Evolutionary conservation across 768 basidiomycete species (phyloP).

Genomic region (Rhodotorula paludigena): DNA sequence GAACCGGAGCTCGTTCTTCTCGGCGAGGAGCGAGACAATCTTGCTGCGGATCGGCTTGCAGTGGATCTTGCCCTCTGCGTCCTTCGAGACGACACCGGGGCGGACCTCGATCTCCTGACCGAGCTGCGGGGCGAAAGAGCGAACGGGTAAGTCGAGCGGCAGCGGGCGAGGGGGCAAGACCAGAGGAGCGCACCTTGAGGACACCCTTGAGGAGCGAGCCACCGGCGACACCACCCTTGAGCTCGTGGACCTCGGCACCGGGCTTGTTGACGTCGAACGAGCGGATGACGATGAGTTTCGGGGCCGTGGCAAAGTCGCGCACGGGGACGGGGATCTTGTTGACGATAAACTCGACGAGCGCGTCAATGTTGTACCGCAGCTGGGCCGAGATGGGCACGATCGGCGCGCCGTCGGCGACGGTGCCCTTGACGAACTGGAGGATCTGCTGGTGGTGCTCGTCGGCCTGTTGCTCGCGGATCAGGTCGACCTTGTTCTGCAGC

Average conservation of each 20-base stretch:
- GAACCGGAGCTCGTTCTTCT: conserved; percentile 87
- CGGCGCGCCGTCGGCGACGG: conserved; percentile 92
- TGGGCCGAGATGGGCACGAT: conserved; percentile 99
- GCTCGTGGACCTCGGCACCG: conserved; percentile 89
- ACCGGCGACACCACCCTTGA: conserved; percentile 97
- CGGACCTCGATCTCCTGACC: conserved; percentile 95
- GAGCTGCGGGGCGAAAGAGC: conserved; percentile 46
- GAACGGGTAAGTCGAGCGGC: neutral
- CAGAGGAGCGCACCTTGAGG: conserved; percentile 53
- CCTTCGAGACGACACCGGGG: conserved; percentile 94
- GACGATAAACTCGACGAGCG: conserved; percentile 97
- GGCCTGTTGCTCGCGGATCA: conserved; percentile 91
- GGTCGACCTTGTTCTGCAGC: conserved; percentile 81
- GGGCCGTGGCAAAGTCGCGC: conserved; percentile 85
- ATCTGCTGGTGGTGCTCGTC: conserved; percentile 96
- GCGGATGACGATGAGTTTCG: conserved; percentile 94
- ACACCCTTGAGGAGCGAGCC: conserved; percentile 92
- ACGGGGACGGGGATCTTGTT: conserved; percentile 90
- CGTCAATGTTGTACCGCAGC: conserved; percentile 97
- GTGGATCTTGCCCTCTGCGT: conserved; percentile 76
- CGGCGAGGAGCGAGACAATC: conserved; percentile 88
- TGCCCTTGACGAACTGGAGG: conserved; percentile 91
- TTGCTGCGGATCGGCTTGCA: conserved; percentile 89
- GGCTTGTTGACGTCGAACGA: conserved; percentile 99
- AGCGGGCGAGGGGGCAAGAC: neutral